Percentiles rank a stretch among this genome's conserved stretches.
These are phyloP conservation scores for Castanopsis chinensis DNA, from an alignment of 306 rosid species.

Conservation along the genomic window DNA sequence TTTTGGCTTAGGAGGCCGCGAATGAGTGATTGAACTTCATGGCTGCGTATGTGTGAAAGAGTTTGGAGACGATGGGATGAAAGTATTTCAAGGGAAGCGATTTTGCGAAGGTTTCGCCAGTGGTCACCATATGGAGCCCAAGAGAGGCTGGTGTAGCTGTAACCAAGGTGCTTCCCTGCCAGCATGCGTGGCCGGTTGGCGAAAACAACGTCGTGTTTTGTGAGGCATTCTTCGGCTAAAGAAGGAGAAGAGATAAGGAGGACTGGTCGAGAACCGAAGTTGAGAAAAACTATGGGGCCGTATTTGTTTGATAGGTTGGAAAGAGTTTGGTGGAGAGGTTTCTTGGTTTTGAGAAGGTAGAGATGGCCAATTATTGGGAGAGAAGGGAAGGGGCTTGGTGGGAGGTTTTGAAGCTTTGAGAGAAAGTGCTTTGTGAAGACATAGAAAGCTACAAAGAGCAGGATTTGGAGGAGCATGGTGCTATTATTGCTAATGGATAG, in stretches of 20 bases:
- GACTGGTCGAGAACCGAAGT: slow-evolving; percentile 31
- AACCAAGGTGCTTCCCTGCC: slow-evolving; percentile 15
- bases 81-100: slow-evolving; percentile 25
- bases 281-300: slow-evolving; percentile 33
- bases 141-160: slow-evolving; percentile 15
- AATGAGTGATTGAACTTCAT: slow-evolving; percentile 30
- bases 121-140: slow-evolving; percentile 43
- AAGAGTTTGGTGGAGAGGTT: slow-evolving; percentile 29
- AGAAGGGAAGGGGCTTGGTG: slow-evolving; percentile 29
- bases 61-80: slow-evolving; percentile 29
- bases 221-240: slow-evolving; percentile 11
- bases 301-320: slow-evolving; percentile 19
- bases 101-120: slow-evolving; percentile 38
- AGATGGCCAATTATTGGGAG: slow-evolving; percentile 42
- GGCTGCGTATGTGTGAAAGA: slow-evolving; percentile 17
- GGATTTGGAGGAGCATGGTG: neutral
- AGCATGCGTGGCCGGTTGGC: slow-evolving; percentile 12
- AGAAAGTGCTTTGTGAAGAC: neutral
- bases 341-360: slow-evolving; percentile 25
- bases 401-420: slow-evolving; percentile 3
- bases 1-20: neutral
- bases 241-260: slow-evolving; percentile 27
- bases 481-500: neutral
- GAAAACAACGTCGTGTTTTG: slow-evolving; percentile 14
- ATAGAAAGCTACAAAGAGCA: neutral